Evolutionary conservation across 2,329 filamentous ascomycete genomes (phyloP), one percentile per base, ranked within the genome.

Genomic region (Cadophora sp.): DNA sequence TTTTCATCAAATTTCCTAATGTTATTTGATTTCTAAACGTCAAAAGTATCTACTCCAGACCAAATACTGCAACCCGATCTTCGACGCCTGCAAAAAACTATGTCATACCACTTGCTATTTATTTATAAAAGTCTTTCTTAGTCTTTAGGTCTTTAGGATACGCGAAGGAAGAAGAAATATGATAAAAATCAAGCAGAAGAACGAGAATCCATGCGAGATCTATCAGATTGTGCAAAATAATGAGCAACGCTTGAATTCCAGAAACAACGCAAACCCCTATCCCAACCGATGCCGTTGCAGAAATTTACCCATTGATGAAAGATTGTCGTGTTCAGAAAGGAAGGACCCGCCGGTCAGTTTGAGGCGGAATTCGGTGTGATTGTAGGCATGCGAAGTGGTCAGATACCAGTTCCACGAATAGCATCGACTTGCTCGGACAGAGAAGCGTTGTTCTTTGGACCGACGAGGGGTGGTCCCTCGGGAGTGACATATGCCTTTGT

Each of bases 401-500:
- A 70, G 55, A 72, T 68, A 48, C 75, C 73, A 58, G 76, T 74
- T 40, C 75, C 75, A 16, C 73, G 74, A 63, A 79, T 77, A 56
- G 75, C 73, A 73, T 79, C 77, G 24, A 79, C 75, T 61, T 75
- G 76, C 50, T 75, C 69, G 56, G 76, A 78, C 11, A 77, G 71
- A 12, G 70, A 68, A 61, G 77, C 77, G 64, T 79, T 79, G 72
- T 79, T 91, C 70, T 80, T 78, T 3, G 89, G 89, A 5, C 85
- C 84, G 12, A 81, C 73, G 0, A 82, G 73, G 9, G 87, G 77
- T 16, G 86, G 82, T 3, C 89, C 89, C 80, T 91, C 88, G 1
- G 89, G 82, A 1, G 89, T 91, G 31, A 91, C 89, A 80, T 97
- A 98, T 55, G 94, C 92, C 85, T 92, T 97, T 76, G 90, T 95